These are phyloP conservation scores for Senna tora DNA, from an alignment of 306 rosid genomes.

Conservation along the genomic window DNA sequence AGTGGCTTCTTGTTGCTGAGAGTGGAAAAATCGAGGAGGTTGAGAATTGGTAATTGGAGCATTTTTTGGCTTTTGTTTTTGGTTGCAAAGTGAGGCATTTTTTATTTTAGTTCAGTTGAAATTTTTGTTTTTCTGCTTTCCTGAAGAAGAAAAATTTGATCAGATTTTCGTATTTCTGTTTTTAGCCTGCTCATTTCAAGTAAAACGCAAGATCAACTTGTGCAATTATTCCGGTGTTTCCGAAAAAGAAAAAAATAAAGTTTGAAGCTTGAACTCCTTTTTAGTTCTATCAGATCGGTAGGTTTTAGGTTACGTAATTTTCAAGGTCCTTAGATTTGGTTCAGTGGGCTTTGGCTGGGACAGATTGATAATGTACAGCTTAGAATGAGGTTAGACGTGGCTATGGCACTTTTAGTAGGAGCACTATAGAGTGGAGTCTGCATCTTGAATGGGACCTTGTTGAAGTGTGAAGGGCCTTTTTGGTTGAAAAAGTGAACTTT, in stretches of 20 bases:
- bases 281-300: constrained; percentile 39
- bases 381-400: constrained; percentile 43
- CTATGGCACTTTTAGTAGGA: constrained; percentile 46
- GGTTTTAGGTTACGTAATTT: constrained; percentile 19
- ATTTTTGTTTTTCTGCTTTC: constrained; percentile 4
- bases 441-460: constrained; percentile 71
- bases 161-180: neutral
- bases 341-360: constrained; percentile 9
- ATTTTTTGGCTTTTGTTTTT: neutral
- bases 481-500: constrained; percentile 40
- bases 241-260: neutral
- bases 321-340: constrained; percentile 30
- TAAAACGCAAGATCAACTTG: constrained; percentile 39
- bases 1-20: constrained; percentile 5
- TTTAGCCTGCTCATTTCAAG: constrained; percentile 7
- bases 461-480: constrained; percentile 53
- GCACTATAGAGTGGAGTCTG: constrained; percentile 42
- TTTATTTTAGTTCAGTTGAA: constrained; percentile 23
- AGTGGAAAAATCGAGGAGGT: neutral
- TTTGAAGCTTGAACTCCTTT: constrained; percentile 19
- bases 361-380: constrained; percentile 36
- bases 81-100: neutral
- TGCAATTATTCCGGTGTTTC: constrained; percentile 1
- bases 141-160: constrained; percentile 1
- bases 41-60: constrained; percentile 24